Percentiles rank a stretch among this genome's conserved stretches.
Conservation (phyloP, 106 monocot species). For the Chionographis japonica region DNA sequence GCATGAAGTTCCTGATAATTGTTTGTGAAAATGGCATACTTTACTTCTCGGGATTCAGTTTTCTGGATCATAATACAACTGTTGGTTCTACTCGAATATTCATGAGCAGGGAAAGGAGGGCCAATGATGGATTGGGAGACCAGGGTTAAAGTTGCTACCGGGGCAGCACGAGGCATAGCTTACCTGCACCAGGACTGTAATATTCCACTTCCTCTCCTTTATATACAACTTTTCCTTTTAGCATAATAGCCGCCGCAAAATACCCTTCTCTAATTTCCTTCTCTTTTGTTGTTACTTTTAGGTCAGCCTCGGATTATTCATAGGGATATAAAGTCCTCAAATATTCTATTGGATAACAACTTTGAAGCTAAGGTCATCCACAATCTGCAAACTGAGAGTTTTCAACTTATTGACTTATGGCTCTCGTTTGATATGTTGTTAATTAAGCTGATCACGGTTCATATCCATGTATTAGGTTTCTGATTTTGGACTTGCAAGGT, state of each 20-base stretch:
- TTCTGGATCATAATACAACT: too few relatives aligned
- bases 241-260: neutral
- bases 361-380: slow-evolving; percentile 61
- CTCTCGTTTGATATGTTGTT: neutral
- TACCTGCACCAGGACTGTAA: slow-evolving; percentile 68
- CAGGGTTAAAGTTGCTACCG: slow-evolving; percentile 46
- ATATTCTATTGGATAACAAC: slow-evolving; percentile 61
- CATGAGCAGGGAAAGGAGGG: slow-evolving; percentile 38
- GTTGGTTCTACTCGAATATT: neutral
- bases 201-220: slow-evolving; percentile 3
- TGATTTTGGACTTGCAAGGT: slow-evolving; percentile 59
- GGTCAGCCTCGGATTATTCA: slow-evolving; percentile 74
- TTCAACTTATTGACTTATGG: neutral
- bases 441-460: neutral
- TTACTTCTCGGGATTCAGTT: too few relatives aligned
- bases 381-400: neutral
- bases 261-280: neutral
- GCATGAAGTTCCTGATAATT: neutral
- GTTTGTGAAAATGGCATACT: neutral
- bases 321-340: slow-evolving; percentile 74
- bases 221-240: neutral
- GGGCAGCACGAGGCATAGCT: slow-evolving; percentile 52
- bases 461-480: slow-evolving; percentile 25
- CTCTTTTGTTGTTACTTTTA: slow-evolving; percentile 7
- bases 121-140: slow-evolving; percentile 49